Evolutionary conservation across 768 basidiomycete species (phyloP).

Genomic region (Ramaria rubella): DNA sequence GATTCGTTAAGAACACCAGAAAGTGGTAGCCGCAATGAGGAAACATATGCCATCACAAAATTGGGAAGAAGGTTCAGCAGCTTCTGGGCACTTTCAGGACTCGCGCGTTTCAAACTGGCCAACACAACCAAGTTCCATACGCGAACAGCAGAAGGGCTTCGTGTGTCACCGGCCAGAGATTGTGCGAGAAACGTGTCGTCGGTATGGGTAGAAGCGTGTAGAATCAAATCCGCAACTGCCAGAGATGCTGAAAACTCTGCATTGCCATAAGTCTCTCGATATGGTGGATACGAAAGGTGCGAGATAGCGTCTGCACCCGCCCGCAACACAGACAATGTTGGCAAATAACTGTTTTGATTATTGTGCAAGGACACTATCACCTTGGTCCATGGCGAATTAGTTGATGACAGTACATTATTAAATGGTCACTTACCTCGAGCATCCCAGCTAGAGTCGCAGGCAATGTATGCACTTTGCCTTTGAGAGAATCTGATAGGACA

Average conservation of each 20-base stretch:
- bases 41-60: constrained; percentile 45
- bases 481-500: constrained; percentile 45
- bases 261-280: constrained; percentile 41
- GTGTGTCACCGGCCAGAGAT: constrained; percentile 26
- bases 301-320: constrained; percentile 46
- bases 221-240: constrained; percentile 45
- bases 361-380: neutral
- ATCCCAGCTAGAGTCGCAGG: constrained; percentile 44
- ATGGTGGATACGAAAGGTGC: constrained; percentile 46
- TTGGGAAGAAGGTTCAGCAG: constrained; percentile 45
- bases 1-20: constrained; percentile 34
- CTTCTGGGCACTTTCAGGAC: constrained; percentile 29
- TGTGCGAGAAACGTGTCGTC: constrained; percentile 38
- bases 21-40: constrained; percentile 36
- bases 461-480: constrained; percentile 43
- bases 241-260: constrained; percentile 47
- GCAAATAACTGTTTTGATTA: constrained; percentile 19
- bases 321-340: constrained; percentile 29
- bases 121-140: constrained; percentile 62
- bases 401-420: neutral
- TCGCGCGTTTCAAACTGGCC: constrained; percentile 41
- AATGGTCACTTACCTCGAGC: constrained; percentile 47
- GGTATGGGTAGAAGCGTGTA: constrained; percentile 38
- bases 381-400: neutral
- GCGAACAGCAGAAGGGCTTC: constrained; percentile 36